Base-by-base conservation (phyloP, 176 grass and related monocot genomes). In the Triticum urartu region DNA sequence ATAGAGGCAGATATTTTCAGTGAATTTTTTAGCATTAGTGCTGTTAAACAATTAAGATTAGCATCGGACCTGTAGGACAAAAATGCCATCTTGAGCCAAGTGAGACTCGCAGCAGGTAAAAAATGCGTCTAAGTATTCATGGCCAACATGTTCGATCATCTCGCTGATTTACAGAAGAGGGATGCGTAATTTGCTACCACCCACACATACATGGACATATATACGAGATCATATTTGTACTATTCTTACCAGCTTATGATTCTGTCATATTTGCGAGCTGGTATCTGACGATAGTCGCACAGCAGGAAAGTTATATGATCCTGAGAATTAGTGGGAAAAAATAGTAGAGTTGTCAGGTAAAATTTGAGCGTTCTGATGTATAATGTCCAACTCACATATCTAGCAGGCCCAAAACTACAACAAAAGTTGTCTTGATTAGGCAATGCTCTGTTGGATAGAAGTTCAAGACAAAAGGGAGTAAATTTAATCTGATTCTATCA, bases 71-170 rank as follows among this genome's bases (percentile, higher is more conserved):
- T 97, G 95, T 33, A 98, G 81, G 36, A 93, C 89, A 71, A 98
- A 93, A 64, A 95, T 25, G 5, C 93, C 93, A 74, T 95, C 91
- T 81, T 90, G 66, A 74, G 89, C 86, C 78, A 98, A 60, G 54
- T 95, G 80, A 59, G 93, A 93, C 70, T 95, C 89, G 17, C 92
- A 94, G 45, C 95, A 98, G 67, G 83, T 56, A 54, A 98, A 98
- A 69, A 93, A 98, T 7, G 90, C 88, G 1, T 88, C 93, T 87
- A 98, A 87, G 78, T 95, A 98, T 88, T 95, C 93, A 45, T 95
- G 95, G 20, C 93, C 93, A 24, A 95, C 95, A 35, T 48, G 93
- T 92, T 98, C 95, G 24, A 98, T 95, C 95, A 93, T 98, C 86
- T 90, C 93, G 24, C 95, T 95, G 69, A 50, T 76, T 40, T 18